Conservation (phyloP, 2,329 filamentous ascomycete genomes). For the Colletotrichum sp. region DNA sequence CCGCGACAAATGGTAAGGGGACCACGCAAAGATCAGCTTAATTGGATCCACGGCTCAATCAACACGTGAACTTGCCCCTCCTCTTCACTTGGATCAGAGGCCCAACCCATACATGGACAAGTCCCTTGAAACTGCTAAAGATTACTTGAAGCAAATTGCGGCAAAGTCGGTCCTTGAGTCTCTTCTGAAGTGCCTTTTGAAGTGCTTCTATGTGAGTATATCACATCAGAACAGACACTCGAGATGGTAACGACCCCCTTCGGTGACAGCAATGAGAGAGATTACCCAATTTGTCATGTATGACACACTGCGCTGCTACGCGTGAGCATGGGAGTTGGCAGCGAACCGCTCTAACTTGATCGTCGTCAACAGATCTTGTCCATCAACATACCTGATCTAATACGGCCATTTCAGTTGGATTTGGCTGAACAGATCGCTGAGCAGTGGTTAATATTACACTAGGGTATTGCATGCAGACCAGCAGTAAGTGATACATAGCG, state of each 20-base stretch:
- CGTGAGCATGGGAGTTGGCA: background rate
- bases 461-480: background rate
- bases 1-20: accelerated
- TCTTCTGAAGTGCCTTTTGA: background rate
- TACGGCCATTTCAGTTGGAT: accelerated
- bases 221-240: background rate
- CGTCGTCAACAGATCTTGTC: background rate
- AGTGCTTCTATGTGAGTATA: accelerated
- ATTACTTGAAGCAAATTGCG: accelerated
- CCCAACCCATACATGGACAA: background rate
- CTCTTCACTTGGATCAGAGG: background rate
- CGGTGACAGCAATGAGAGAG: background rate
- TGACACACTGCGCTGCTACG: background rate
- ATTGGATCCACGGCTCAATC: background rate
- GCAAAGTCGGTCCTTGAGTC: background rate
- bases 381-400: background rate
- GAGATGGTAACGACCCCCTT: background rate
- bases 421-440: background rate
- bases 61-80: background rate
- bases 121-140: background rate
- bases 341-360: background rate
- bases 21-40: background rate
- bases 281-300: accelerated
- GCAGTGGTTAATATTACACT: background rate
- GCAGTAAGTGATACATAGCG: background rate